A percentile compares a stretch with the other conserved stretches of the same genome.
These are phyloP conservation scores for Secale cereale DNA, from an alignment of 176 grass and related monocot species.

Conservation along the genomic window DNA sequence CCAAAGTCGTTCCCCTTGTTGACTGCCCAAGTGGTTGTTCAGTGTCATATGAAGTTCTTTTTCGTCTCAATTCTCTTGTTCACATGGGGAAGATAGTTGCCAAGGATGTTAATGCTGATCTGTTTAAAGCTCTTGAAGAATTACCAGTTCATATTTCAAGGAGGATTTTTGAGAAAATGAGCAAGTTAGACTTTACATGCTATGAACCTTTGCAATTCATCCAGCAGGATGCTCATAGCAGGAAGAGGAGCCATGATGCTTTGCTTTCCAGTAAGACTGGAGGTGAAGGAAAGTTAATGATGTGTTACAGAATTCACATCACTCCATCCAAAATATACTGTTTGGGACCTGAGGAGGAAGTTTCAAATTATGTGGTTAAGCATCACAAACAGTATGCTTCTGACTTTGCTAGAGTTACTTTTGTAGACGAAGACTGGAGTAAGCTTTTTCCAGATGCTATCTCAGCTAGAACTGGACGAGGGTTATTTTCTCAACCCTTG, in stretches of 20 bases:
- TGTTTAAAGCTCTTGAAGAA: conserved; percentile 67
- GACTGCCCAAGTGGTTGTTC: conserved; percentile 56
- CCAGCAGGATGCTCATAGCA: conserved; percentile 42
- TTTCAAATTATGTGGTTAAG: conserved; percentile 89
- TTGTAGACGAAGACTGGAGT: conserved; percentile 94
- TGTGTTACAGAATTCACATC: conserved; percentile 77
- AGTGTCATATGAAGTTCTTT: conserved; percentile 75
- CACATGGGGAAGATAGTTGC: conserved; percentile 80
- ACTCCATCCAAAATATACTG: conserved; percentile 90
- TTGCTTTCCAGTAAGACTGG: conserved; percentile 31
- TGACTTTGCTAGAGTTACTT: conserved; percentile 92
- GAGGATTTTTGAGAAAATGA: conserved; percentile 79
- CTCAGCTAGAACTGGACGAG: conserved; percentile 60
- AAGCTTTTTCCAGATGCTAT: conserved; percentile 75
- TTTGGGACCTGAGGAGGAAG: conserved; percentile 81
- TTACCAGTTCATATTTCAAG: conserved; percentile 48
- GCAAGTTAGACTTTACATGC: conserved; percentile 65
- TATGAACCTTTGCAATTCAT: conserved; percentile 81
- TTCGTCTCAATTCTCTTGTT: conserved; percentile 86
- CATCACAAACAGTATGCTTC: conserved; percentile 55
- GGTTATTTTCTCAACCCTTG: conserved; percentile 55
- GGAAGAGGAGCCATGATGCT: conserved; percentile 25
- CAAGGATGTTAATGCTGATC: conserved; percentile 55
- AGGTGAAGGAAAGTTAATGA: conserved; percentile 55
- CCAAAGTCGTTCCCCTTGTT: conserved; percentile 70